These are phyloP conservation scores for Isoetes engelmannii DNA, from an alignment of 83 land plant genomes.

Conservation along the genomic window DNA sequence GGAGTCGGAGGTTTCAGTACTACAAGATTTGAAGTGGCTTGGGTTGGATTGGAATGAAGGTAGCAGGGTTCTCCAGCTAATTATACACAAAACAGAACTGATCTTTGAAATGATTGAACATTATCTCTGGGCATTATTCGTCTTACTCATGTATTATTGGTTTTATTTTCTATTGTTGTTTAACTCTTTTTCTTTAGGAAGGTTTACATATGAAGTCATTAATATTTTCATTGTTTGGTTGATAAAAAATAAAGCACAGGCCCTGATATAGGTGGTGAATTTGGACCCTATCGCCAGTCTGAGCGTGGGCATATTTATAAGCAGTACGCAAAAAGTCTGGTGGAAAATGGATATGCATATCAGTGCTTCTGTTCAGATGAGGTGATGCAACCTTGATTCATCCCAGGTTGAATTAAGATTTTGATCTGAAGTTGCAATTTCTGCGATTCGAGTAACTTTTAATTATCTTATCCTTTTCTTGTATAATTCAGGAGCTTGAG, in stretches of 20 bases:
- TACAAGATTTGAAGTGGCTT: constrained; percentile 78
- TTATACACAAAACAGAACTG: neutral
- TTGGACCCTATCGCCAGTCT: constrained; percentile 90
- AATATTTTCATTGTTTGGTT: no score
- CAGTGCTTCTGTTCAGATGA: constrained; percentile 83
- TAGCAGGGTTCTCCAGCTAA: constrained; percentile 1
- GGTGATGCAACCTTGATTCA: constrained; percentile 23
- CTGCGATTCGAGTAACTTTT: neutral
- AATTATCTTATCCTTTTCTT: neutral
- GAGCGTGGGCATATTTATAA: constrained; percentile 70
- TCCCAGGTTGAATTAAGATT: neutral
- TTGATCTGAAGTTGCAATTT: neutral
- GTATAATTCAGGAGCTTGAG: constrained; percentile 41
- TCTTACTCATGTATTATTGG: neutral
- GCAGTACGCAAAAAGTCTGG: constrained; percentile 63
- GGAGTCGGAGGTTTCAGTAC: constrained; percentile 77
- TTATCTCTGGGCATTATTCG: neutral
- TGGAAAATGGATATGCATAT: constrained; percentile 72
- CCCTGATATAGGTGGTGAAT: constrained; percentile 71
- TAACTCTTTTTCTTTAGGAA: neutral
- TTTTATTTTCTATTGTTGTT: neutral
- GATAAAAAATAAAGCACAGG: constrained; percentile 53
- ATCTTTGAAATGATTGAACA: neutral
- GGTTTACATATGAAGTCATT: neutral
- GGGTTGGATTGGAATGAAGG: constrained; percentile 98